Percentiles rank a stretch among this genome's conserved stretches.
Conservation (phyloP, 2,329 filamentous ascomycete species). For the Penicillium occitanis region DNA sequence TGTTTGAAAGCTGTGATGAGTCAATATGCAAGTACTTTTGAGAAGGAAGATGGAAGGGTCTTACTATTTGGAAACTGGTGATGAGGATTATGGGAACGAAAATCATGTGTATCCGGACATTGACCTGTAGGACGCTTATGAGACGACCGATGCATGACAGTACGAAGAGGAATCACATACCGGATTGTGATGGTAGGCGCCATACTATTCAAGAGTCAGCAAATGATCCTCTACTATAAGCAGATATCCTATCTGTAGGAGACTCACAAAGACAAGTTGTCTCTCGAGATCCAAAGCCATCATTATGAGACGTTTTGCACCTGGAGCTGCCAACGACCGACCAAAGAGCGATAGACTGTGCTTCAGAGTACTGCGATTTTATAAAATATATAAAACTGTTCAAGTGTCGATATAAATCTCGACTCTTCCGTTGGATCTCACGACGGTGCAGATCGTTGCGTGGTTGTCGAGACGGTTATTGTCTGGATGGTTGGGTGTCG, state of each 20-base stretch:
- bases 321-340: neutral
- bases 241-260: slow-evolving; percentile 11
- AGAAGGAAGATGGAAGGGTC: neutral
- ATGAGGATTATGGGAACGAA: slow-evolving; percentile 63
- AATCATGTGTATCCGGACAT: slow-evolving; percentile 63
- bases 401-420: neutral
- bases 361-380: neutral
- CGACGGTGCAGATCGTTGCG: neutral
- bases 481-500: neutral
- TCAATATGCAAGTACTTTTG: neutral
- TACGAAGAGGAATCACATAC: slow-evolving; percentile 42
- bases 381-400: neutral
- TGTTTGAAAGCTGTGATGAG: slow-evolving; percentile 55
- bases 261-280: slow-evolving; percentile 64
- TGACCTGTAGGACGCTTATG: slow-evolving; percentile 50
- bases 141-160: neutral
- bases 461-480: neutral
- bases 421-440: neutral
- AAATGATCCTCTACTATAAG: no score
- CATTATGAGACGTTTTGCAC: neutral
- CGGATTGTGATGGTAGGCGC: slow-evolving; percentile 64
- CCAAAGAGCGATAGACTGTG: neutral
- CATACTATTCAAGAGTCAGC: slow-evolving; percentile 38
- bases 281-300: slow-evolving; percentile 63
- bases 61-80: slow-evolving; percentile 60